These are phyloP conservation scores for Rhodotorula sp. DNA, from an alignment of 1,284 basidiomycete species.

Conservation along the genomic window DNA sequence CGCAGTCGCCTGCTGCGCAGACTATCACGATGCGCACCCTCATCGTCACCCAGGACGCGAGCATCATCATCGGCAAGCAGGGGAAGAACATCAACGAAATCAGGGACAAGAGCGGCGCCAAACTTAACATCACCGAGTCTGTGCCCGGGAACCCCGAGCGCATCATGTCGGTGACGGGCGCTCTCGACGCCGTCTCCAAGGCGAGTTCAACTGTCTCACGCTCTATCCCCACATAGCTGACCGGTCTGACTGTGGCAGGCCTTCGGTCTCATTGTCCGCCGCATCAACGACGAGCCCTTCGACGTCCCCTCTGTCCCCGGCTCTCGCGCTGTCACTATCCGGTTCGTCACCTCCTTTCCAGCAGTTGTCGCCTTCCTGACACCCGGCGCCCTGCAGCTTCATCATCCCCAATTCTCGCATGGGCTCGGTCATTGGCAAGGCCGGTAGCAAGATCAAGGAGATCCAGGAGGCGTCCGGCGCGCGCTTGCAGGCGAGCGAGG, in stretches of 20 bases:
- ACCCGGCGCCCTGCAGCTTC: constrained; percentile 54
- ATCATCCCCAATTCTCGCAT: constrained; percentile 99
- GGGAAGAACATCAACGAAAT: constrained; percentile 99
- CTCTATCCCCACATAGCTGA: background rate
- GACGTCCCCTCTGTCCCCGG: constrained; percentile 96
- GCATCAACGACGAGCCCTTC: constrained; percentile 99
- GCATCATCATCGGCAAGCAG: constrained; percentile 96
- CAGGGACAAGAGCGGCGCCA: constrained; percentile 91
- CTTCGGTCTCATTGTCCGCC: constrained; percentile 95
- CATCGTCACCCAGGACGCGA: constrained; percentile 98
- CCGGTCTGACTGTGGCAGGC: constrained; percentile 60
- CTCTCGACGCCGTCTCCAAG: constrained; percentile 98
- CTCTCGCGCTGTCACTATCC: constrained; percentile 96
- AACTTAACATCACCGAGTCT: constrained; percentile 92
- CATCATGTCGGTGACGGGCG: constrained; percentile 93
- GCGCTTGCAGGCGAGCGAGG: constrained; percentile 90
- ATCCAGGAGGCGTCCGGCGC: constrained; percentile 99
- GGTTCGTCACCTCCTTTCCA: constrained; percentile 51
- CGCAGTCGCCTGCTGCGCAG: constrained; percentile 12
- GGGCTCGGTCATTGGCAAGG: constrained; percentile 98
- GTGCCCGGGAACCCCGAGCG: constrained; percentile 97
- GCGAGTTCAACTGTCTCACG: constrained; percentile 53
- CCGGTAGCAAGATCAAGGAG: constrained; percentile 97
- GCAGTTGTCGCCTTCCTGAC: background rate
- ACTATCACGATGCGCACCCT: constrained; percentile 53